Evolutionary conservation across 768 basidiomycete genomes (phyloP), one percentile per base, ranked within the genome.

Genomic region (Rhodotorula paludigena): DNA sequence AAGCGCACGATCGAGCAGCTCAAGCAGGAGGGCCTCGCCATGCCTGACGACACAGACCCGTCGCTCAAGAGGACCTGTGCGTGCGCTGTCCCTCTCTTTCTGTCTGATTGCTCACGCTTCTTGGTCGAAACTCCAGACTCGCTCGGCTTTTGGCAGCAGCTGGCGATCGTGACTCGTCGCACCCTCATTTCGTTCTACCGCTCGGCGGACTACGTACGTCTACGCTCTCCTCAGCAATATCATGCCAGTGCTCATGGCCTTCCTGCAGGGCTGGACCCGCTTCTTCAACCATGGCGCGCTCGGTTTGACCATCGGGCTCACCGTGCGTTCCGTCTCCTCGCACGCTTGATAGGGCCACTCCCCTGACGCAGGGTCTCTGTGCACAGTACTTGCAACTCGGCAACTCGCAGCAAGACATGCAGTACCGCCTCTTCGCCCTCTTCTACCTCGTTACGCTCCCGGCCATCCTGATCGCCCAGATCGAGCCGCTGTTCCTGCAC

Each of bases 251-350:
- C n/a, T n/a, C n/a, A n/a, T n/a, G n/a, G n/a, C n/a, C n/a, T n/a
- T n/a, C n/a, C n/a, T n/a, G n/a, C n/a, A n/a, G n/a, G 85, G 89
- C 56, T 92, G 86, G 80, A 89, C 85, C 59, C 85, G 90, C n/a
- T 79, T 91, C 36, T 90, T 90, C 77, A 84, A 88, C 23, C 87
- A 88, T 69, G 81, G 82, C 5, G 85, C 79, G 36, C 79, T 80
- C 52, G 76, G 74, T 9, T 54, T 79, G 33, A 73, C 77, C 60
- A 49, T 64, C n/a, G 65, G 66, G 32, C 60, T 72, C 28, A 68
- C 63, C 63, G 18, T 48, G 23, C 20, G 32, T n/a, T n/a, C n/a
- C n/a, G n/a, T n/a, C 28, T 25, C 2, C 20, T 25, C 35, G 10
- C 35, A 12, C 49, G 28, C n/a, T 23, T 20, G 78, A 78, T 49